A percentile compares a stretch with the other conserved stretches of the same genome.
Conservation (phyloP, 495 filamentous ascomycete genomes). For the Annulohypoxylon nitens region DNA sequence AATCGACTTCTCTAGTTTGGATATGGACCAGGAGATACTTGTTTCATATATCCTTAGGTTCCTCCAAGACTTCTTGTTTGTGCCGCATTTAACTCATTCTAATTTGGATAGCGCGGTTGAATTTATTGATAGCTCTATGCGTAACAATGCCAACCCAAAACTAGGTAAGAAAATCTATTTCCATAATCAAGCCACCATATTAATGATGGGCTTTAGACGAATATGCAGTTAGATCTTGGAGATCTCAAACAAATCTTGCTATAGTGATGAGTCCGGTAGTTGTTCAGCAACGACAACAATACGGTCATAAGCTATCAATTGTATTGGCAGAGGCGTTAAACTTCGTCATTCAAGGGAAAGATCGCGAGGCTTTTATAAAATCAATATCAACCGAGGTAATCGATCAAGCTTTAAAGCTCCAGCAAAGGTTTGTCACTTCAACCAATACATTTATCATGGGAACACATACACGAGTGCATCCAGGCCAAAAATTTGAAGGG, state of each 20-base stretch:
- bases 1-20: constrained; percentile 40
- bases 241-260: background rate
- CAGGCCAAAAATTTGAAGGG: background rate
- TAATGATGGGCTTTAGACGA: background rate
- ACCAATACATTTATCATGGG: constrained; percentile 50
- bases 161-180: background rate
- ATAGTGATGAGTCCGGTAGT: too few species aligned
- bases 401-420: constrained; percentile 46
- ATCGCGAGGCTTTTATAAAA: constrained; percentile 26
- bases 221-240: background rate
- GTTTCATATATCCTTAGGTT: constrained; percentile 52
- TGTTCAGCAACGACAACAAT: background rate
- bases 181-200: background rate
- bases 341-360: constrained; percentile 33
- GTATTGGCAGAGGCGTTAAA: constrained; percentile 34
- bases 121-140: background rate
- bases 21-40: constrained; percentile 54
- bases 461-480: constrained; percentile 17
- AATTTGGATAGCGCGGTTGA: background rate
- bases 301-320: constrained; percentile 10
- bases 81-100: background rate
- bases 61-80: constrained; percentile 32
- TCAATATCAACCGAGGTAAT: constrained; percentile 15
- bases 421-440: constrained; percentile 51
- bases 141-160: background rate